phyloP scores from a whole-genome alignment of 345 rosid species.

The Salix viminalis region DNA sequence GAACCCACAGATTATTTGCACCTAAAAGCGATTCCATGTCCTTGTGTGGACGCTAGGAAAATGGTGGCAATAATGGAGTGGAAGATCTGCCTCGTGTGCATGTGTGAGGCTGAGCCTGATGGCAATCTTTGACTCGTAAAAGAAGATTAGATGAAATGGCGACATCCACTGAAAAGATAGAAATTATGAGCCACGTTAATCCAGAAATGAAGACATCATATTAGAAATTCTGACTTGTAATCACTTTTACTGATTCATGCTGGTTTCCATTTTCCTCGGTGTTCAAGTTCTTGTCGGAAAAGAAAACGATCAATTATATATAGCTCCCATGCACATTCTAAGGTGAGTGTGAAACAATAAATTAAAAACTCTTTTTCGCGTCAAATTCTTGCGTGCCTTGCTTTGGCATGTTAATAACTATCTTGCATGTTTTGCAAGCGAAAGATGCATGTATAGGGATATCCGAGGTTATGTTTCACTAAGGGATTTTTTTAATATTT shows the following conservation, averaged over 20 bases:
- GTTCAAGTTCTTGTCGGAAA: not conserved
- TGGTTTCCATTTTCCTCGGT: not conserved
- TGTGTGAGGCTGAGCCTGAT: slow-evolving; percentile 3
- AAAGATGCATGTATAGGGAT: no score
- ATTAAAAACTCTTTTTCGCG: no score
- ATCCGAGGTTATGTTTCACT: no score
- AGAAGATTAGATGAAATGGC: not conserved
- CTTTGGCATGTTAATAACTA: no score
- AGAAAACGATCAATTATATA: not conserved
- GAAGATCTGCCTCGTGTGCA: slow-evolving; percentile 13
- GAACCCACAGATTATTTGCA: slow-evolving; percentile 4
- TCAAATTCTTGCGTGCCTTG: no score
- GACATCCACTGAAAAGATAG: slow-evolving; percentile 34
- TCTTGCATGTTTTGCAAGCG: no score
- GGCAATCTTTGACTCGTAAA: slow-evolving; percentile 6
- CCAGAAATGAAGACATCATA: not conserved
- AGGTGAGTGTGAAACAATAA: no score
- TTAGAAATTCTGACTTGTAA: not conserved
- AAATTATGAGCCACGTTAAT: not conserved
- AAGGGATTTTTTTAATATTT: no score
- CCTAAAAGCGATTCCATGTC: slow-evolving; percentile 41
- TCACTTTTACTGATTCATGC: not conserved
- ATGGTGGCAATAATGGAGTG: not conserved
- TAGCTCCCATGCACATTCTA: no score
- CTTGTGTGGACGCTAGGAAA: slow-evolving; percentile 23